These are phyloP conservation scores for Apiospora malaysiana DNA, from an alignment of 2,329 filamentous ascomycete genomes.

Conservation along the genomic window DNA sequence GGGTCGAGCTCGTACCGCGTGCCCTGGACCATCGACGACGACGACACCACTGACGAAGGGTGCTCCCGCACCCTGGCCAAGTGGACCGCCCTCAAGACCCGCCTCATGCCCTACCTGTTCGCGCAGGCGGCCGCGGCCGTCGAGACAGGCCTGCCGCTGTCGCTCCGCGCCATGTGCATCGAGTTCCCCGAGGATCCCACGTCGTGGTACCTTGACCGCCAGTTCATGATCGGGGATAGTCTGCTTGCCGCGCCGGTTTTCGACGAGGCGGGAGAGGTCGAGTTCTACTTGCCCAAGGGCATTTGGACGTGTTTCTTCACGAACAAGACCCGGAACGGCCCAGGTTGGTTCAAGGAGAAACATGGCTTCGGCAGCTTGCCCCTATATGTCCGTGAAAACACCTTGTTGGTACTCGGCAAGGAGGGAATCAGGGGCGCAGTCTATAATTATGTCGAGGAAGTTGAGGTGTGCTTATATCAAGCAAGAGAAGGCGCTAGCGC, in stretches of 20 bases:
- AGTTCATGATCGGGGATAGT: constrained; percentile 74
- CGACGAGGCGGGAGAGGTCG: constrained; percentile 68
- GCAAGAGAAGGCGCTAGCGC: constrained; percentile 47
- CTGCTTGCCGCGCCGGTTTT: constrained; percentile 71
- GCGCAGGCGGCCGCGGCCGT: constrained; percentile 49
- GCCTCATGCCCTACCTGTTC: constrained; percentile 59
- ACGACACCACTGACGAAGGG: constrained; percentile 60
- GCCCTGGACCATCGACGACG: constrained; percentile 74
- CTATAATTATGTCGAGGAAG: constrained; percentile 53
- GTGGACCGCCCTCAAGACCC: constrained; percentile 56
- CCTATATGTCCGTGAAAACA: constrained; percentile 62
- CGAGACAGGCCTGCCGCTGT: constrained; percentile 62
- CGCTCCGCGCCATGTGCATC: constrained; percentile 69
- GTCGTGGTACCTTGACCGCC: constrained; percentile 69
- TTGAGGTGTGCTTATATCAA: constrained; percentile 56
- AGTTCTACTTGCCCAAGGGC: constrained; percentile 66
- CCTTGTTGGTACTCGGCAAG: constrained; percentile 53
- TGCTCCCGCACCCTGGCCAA: constrained; percentile 57
- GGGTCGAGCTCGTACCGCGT: constrained; percentile 74
- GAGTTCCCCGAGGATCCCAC: constrained; percentile 76
- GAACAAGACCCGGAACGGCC: constrained; percentile 54
- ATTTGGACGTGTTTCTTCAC: constrained; percentile 56
- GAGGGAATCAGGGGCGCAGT: constrained; percentile 47
- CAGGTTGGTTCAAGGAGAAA: constrained; percentile 64
- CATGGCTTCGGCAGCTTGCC: constrained; percentile 65